These are phyloP conservation scores for Hyaloscypha hepaticicola DNA, from an alignment of 495 filamentous ascomycete genomes.

Conservation along the genomic window DNA sequence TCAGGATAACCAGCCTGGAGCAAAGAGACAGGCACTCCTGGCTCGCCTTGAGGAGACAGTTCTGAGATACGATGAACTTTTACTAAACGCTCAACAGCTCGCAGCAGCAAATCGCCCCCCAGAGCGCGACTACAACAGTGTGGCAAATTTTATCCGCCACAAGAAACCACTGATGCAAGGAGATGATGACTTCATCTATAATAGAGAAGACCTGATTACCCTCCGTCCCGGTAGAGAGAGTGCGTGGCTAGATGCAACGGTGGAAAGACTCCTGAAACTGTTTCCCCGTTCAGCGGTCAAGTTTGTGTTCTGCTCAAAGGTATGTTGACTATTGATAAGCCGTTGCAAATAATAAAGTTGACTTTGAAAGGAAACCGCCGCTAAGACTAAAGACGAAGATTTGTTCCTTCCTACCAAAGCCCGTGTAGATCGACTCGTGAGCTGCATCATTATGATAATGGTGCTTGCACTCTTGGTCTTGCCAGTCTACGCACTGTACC, in stretches of 20 bases:
- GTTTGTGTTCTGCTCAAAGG: slow-evolving; percentile 21
- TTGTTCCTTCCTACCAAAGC: slow-evolving; percentile 12
- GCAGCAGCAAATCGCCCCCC: slow-evolving; percentile 22
- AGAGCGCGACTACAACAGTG: slow-evolving; percentile 31
- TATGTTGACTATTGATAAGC: background rate
- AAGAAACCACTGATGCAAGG: slow-evolving; percentile 32
- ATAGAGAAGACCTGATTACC: slow-evolving; percentile 38
- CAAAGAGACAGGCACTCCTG: slow-evolving; percentile 16
- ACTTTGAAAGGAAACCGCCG: slow-evolving; percentile 15
- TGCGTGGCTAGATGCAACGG: slow-evolving; percentile 38
- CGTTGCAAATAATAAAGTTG: background rate
- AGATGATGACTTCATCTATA: slow-evolving; percentile 33
- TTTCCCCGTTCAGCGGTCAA: slow-evolving; percentile 14
- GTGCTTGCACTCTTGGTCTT: slow-evolving; percentile 14
- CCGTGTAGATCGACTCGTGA: slow-evolving; percentile 16
- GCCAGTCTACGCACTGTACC: slow-evolving; percentile 17
- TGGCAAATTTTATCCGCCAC: slow-evolving; percentile 34
- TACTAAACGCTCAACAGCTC: slow-evolving; percentile 9
- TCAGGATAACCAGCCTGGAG: slow-evolving; percentile 5
- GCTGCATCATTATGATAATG: slow-evolving; percentile 11
- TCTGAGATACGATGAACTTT: slow-evolving; percentile 14
- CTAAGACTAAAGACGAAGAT: slow-evolving; percentile 11
- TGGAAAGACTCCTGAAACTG: slow-evolving; percentile 34
- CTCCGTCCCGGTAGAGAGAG: slow-evolving; percentile 35
- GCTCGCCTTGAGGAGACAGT: slow-evolving; percentile 15